These are phyloP conservation scores for Centaurea solstitialis DNA, from an alignment of 129 eudicot species.

Conservation along the genomic window DNA sequence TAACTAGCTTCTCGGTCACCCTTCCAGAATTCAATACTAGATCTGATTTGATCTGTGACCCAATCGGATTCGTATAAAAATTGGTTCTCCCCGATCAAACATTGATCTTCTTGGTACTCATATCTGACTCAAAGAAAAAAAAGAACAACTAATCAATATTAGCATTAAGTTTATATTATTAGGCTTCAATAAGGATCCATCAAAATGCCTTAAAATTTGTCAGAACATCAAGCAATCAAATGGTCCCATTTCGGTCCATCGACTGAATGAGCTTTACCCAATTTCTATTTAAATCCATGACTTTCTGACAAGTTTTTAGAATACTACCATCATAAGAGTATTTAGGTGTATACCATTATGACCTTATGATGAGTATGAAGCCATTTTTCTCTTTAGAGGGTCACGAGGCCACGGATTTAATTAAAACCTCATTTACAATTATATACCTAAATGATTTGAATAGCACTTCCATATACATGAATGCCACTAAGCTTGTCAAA, in stretches of 20 bases:
- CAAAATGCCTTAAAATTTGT: neutral
- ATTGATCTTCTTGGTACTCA: slow-evolving; percentile 71
- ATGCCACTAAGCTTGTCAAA: too few relatives aligned
- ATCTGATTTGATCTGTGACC: slow-evolving; percentile 48
- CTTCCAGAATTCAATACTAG: slow-evolving; percentile 73
- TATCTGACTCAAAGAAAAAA: slow-evolving; percentile 40
- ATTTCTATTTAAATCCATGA: neutral
- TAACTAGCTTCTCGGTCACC: slow-evolving; percentile 74
- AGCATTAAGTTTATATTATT: neutral
- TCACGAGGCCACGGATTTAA: too few relatives aligned
- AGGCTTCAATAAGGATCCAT: too few relatives aligned
- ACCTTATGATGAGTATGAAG: too few relatives aligned
- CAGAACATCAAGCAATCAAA: neutral
- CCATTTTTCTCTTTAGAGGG: too few relatives aligned
- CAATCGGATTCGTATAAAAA: slow-evolving; percentile 55
- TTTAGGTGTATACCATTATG: too few relatives aligned
- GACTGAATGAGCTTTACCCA: neutral
- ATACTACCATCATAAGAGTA: too few relatives aligned
- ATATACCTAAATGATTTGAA: too few relatives aligned
- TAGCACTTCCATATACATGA: too few relatives aligned
- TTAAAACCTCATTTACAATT: too few relatives aligned
- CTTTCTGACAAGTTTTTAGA: neutral
- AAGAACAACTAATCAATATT: neutral
- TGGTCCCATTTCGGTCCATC: neutral
- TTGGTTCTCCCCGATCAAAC: slow-evolving; percentile 64